Conservation (phyloP, 1,284 basidiomycete genomes). For the Xerocomus nothofagi region DNA sequence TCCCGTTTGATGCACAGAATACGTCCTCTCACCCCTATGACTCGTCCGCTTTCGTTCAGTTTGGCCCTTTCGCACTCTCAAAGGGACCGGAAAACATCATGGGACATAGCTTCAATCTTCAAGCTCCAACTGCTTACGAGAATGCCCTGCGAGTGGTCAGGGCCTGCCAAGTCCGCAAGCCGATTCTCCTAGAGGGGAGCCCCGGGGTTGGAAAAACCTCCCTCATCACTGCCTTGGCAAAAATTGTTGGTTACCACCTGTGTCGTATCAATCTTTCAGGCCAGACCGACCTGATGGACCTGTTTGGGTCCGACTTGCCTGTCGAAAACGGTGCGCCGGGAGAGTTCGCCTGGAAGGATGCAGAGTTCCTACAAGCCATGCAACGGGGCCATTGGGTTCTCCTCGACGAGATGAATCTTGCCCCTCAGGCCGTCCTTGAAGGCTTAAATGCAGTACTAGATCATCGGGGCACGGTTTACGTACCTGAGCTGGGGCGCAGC, state of each 20-base stretch:
- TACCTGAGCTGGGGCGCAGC: slow-evolving; percentile 91
- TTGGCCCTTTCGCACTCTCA: slow-evolving; percentile 78
- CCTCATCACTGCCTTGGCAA: slow-evolving; percentile 86
- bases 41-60: slow-evolving; percentile 45
- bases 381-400: slow-evolving; percentile 96
- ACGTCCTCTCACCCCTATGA: slow-evolving; percentile 38
- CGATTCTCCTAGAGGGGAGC: slow-evolving; percentile 94
- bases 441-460: slow-evolving; percentile 97
- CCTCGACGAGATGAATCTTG: slow-evolving; percentile 98
- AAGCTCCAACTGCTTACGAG: slow-evolving; percentile 85
- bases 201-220: slow-evolving; percentile 99
- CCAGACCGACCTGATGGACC: slow-evolving; percentile 95
- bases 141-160: slow-evolving; percentile 91
- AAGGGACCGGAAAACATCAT: slow-evolving; percentile 51
- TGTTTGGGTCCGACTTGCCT: slow-evolving; percentile 96
- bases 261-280: slow-evolving; percentile 99
- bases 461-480: slow-evolving; percentile 93
- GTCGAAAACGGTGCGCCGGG: slow-evolving; percentile 90
- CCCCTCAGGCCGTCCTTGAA: slow-evolving; percentile 94
- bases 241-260: slow-evolving; percentile 75
- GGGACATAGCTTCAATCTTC: slow-evolving; percentile 71
- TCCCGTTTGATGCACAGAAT: slow-evolving; percentile 41
- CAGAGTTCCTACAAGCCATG: slow-evolving; percentile 92
- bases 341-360: slow-evolving; percentile 97
- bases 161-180: slow-evolving; percentile 89